Percentiles rank a stretch among this genome's conserved stretches.
phyloP scores from a whole-genome alignment of 129 eudicot genomes.

The Dittrichia graveolens region DNA sequence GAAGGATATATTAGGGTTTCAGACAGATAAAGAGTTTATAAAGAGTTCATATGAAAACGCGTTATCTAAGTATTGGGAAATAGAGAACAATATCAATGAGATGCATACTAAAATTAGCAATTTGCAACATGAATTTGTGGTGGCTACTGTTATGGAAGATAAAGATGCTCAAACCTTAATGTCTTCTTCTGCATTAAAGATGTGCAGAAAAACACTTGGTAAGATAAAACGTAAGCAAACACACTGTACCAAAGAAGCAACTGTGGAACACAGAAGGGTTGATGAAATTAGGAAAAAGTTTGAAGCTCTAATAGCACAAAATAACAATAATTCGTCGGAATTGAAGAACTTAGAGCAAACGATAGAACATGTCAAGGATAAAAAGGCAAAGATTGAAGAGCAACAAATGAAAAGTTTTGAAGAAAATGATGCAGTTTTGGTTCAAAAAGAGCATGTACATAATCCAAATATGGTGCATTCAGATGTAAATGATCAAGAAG shows the following conservation, averaged over 20 bases:
- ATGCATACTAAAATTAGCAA: constrained; percentile 54
- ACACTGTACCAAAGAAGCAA: constrained; percentile 39
- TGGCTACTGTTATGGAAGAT: constrained; percentile 55
- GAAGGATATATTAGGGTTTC: constrained; percentile 65
- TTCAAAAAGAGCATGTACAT: background rate
- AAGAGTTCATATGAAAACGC: constrained; percentile 67
- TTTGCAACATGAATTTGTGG: constrained; percentile 69
- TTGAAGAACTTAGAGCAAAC: constrained; percentile 30
- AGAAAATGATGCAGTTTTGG: background rate
- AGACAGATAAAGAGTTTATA: constrained; percentile 70
- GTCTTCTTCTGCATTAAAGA: constrained; percentile 58
- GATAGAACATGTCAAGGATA: constrained; percentile 21
- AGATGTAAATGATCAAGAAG: constrained; percentile 13
- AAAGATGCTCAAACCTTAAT: constrained; percentile 62
- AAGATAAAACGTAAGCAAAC: constrained; percentile 47
- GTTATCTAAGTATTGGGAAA: constrained; percentile 55
- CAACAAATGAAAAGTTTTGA: constrained; percentile 30
- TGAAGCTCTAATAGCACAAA: constrained; percentile 28
- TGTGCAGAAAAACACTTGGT: constrained; percentile 53
- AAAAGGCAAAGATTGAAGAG: constrained; percentile 35
- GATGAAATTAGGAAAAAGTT: constrained; percentile 44
- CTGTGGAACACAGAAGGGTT: constrained; percentile 45
- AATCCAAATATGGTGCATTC: background rate
- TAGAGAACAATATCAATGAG: constrained; percentile 55
- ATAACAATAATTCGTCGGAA: background rate